A percentile compares a stretch with the other conserved stretches of the same genome.
Evolutionary conservation across 805 yeast genomes (phyloP).

Genomic region (Saccharomyces mikatae): DNA sequence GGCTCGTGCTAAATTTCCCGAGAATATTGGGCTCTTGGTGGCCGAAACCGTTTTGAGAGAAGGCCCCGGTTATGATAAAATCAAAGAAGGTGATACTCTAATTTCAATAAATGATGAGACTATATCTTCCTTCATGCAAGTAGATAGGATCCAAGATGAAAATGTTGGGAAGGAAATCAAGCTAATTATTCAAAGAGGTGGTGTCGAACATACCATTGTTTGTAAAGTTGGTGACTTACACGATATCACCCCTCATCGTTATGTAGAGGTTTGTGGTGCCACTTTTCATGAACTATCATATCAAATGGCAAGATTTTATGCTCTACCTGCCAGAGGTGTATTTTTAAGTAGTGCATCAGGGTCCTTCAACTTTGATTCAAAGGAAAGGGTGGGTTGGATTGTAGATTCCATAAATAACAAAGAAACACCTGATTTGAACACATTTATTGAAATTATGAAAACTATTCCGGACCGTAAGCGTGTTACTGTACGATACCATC

Average conservation of each 20-base stretch:
- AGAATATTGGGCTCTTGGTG: constrained; percentile 69
- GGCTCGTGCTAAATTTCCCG: constrained; percentile 65
- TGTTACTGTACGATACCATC: constrained; percentile 65
- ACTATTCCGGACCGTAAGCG: constrained; percentile 66
- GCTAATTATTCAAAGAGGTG: constrained; percentile 66
- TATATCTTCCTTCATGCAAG: constrained; percentile 63
- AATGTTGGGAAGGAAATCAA: constrained; percentile 52
- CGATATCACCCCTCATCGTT: constrained; percentile 72
- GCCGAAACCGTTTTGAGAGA: constrained; percentile 75
- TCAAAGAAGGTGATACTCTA: constrained; percentile 81
- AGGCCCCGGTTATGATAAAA: constrained; percentile 69
- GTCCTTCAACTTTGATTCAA: constrained; percentile 53
- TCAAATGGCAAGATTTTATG: constrained; percentile 79
- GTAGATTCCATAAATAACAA: constrained; percentile 69
- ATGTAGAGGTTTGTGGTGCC: constrained; percentile 78
- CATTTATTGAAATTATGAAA: constrained; percentile 72
- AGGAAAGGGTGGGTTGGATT: constrained; percentile 70
- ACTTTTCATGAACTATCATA: constrained; percentile 79
- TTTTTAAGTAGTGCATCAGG: constrained; percentile 72
- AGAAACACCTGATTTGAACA: constrained; percentile 65
- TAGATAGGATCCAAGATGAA: constrained; percentile 76
- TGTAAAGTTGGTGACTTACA: constrained; percentile 70
- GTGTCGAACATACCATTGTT: constrained; percentile 42
- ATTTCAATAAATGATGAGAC: constrained; percentile 59
- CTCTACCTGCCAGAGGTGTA: constrained; percentile 80